Evolutionary conservation across 1,284 basidiomycete genomes (phyloP).

Genomic region (Mrakiaceae sp.): DNA sequence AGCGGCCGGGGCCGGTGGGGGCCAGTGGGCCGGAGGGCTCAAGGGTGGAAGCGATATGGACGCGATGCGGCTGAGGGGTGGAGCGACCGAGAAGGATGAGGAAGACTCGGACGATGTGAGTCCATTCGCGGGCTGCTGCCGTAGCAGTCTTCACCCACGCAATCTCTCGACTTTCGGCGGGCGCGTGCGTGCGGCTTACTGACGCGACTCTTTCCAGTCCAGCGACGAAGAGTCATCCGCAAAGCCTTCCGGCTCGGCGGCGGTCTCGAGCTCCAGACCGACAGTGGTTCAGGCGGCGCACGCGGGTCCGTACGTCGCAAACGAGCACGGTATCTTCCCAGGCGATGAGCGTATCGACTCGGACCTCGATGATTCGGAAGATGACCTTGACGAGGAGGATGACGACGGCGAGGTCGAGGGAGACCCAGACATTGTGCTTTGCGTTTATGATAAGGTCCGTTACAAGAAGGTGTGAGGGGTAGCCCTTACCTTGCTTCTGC

Average conservation of each 20-base stretch:
- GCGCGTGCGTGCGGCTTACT: no score
- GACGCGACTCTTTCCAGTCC: no score
- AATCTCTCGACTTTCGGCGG: no score
- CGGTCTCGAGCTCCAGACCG: no score
- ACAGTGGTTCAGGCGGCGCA: neutral
- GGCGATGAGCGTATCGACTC: slow-evolving; percentile 81
- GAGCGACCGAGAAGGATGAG: slow-evolving; percentile 9
- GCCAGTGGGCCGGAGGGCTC: slow-evolving; percentile 9
- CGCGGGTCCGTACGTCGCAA: slow-evolving; percentile 25
- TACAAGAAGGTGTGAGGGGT: neutral
- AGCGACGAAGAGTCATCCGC: no score
- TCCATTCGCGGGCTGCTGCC: no score
- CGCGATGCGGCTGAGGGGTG: neutral
- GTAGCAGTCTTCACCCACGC: neutral
- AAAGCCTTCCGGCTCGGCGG: no score
- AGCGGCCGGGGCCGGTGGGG: no score
- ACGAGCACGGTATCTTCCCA: slow-evolving; percentile 35
- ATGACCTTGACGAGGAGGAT: slow-evolving; percentile 50
- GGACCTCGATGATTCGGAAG: slow-evolving; percentile 86
- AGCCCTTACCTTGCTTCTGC: neutral
- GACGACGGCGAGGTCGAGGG: slow-evolving; percentile 36
- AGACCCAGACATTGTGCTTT: slow-evolving; percentile 83
- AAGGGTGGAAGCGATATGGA: neutral
- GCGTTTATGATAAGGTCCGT: slow-evolving; percentile 92
- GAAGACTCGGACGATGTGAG: slow-evolving; percentile 9